Evolutionary conservation across 2,329 filamentous ascomycete species (phyloP).

Genomic region (Capronia americana): DNA sequence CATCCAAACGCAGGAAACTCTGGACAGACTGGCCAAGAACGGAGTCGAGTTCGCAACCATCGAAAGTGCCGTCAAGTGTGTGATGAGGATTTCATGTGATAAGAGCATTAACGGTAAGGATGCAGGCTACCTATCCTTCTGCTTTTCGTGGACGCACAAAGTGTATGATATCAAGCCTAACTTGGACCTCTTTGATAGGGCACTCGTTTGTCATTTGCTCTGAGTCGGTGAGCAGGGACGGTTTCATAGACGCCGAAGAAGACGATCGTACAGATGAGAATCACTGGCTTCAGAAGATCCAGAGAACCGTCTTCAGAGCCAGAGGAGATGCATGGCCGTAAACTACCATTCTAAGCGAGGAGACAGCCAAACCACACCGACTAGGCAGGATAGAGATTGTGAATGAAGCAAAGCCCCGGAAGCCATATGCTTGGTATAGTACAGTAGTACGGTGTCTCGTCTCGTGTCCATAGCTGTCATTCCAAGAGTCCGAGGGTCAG

Average conservation of each 20-base stretch:
- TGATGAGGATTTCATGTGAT: constrained; percentile 23
- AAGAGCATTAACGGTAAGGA: constrained; percentile 26
- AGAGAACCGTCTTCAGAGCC: constrained; percentile 16
- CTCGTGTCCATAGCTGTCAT: too few relatives aligned
- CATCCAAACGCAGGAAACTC: constrained; percentile 42
- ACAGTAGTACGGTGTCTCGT: too few relatives aligned
- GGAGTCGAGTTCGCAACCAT: constrained; percentile 27
- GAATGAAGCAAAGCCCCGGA: neutral
- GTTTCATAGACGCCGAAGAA: constrained; percentile 47
- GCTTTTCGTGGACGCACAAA: neutral
- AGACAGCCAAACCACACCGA: neutral
- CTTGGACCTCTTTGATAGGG: constrained; percentile 32
- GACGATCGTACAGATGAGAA: constrained; percentile 43
- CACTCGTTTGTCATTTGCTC: constrained; percentile 52
- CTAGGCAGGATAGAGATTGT: neutral
- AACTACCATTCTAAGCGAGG: neutral
- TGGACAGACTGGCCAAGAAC: constrained; percentile 37
- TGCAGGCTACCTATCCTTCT: neutral
- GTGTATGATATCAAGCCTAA: too few relatives aligned
- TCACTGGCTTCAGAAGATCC: constrained; percentile 19
- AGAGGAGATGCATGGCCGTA: constrained; percentile 23
- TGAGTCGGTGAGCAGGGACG: constrained; percentile 47
- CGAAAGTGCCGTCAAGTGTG: constrained; percentile 14
- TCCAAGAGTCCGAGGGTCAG: too few relatives aligned
- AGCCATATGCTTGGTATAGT: too few relatives aligned